Conservation (phyloP, 108 stramenopile genomes). For the Nannochloropsis salina region DNA sequence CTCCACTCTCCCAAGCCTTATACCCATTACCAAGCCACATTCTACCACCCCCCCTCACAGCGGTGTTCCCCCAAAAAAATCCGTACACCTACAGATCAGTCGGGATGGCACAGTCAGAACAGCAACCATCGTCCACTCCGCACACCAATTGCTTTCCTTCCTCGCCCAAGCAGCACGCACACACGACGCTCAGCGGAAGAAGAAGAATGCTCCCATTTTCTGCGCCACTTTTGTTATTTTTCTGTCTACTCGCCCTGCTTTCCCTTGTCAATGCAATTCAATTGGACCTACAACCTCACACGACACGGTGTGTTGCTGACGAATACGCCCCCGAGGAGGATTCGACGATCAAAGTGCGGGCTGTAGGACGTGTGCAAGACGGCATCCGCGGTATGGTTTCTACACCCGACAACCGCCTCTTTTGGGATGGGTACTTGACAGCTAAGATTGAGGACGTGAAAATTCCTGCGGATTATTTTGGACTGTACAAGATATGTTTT, state of each 20-base stretch:
- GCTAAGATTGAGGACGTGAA: neutral
- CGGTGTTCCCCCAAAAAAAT: too few relatives aligned
- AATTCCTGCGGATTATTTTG: neutral
- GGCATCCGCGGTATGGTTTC: neutral
- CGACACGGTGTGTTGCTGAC: neutral
- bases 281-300: neutral
- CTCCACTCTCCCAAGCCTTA: too few relatives aligned
- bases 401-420: neutral
- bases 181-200: neutral
- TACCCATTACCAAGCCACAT: too few relatives aligned
- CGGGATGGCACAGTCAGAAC: neutral
- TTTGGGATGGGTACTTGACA: neutral
- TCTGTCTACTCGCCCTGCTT: neutral
- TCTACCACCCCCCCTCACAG: too few relatives aligned
- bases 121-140: neutral
- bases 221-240: neutral
- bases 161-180: neutral
- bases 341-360: constrained; percentile 1
- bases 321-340: neutral
- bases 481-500: neutral
- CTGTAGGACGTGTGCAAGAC: neutral
- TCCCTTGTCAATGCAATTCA: neutral
- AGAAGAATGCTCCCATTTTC: neutral
- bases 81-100: neutral
- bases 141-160: neutral